phyloP scores from a whole-genome alignment of 768 basidiomycete genomes.

The Rubroboletus satanas region DNA sequence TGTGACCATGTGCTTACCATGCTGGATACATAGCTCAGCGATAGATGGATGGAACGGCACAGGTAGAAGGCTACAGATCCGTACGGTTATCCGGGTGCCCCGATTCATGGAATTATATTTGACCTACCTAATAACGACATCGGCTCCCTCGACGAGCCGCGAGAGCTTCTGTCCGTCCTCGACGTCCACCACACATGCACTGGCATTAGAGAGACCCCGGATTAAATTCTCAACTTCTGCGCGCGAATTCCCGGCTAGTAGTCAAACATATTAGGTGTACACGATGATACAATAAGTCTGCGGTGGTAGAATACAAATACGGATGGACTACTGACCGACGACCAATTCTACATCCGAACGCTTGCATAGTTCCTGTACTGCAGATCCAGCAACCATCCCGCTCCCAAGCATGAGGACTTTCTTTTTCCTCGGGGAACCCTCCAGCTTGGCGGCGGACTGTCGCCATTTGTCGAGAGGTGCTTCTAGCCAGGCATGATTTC shows the following conservation, averaged over 20 bases:
- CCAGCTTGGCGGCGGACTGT: constrained; percentile 3
- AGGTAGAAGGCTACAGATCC: constrained; percentile 63
- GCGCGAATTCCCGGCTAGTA: constrained; percentile 68
- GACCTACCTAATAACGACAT: constrained; percentile 80
- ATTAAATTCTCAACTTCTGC: constrained; percentile 51
- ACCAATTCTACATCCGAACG: constrained; percentile 62
- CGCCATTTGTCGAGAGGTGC: constrained; percentile 46
- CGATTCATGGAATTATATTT: background rate
- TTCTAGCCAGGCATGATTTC: constrained; percentile 56
- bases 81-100: background rate
- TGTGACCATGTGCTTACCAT: constrained; percentile 77
- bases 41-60: constrained; percentile 66
- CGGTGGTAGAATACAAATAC: constrained; percentile 6
- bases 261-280: constrained; percentile 1
- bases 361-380: constrained; percentile 67
- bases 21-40: constrained; percentile 68
- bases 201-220: constrained; percentile 46
- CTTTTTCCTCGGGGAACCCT: constrained; percentile 41
- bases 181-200: constrained; percentile 58
- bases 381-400: constrained; percentile 94
- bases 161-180: constrained; percentile 42
- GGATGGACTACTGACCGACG: constrained; percentile 56
- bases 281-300: constrained; percentile 15
- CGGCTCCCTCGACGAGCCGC: constrained; percentile 55
- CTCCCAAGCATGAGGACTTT: constrained; percentile 81